phyloP scores from a whole-genome alignment of 2,329 filamentous ascomycete genomes.

The Nemania bipapillata region DNA sequence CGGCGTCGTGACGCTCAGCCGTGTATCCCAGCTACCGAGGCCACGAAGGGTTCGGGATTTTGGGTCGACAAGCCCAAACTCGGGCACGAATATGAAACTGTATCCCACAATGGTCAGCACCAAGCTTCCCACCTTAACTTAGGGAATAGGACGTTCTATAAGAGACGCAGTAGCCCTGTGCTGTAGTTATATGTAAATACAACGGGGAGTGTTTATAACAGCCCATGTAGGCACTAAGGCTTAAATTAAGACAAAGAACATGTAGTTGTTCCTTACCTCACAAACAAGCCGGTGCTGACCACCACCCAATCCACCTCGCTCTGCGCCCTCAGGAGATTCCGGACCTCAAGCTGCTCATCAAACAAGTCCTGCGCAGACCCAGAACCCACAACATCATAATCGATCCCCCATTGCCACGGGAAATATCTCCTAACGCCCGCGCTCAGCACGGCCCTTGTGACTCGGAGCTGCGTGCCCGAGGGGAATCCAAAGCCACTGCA shows the following conservation, averaged over 20 bases:
- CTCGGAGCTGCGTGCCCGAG: slow-evolving; percentile 66
- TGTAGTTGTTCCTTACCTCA: slow-evolving; percentile 26
- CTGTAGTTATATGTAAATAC: too few species aligned
- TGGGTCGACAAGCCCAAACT: slow-evolving; percentile 71
- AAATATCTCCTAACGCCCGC: slow-evolving; percentile 60
- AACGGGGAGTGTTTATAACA: too few species aligned
- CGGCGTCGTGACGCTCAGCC: slow-evolving; percentile 71
- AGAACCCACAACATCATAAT: slow-evolving; percentile 72
- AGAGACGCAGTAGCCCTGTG: background rate
- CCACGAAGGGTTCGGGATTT: slow-evolving; percentile 58
- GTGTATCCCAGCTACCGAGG: slow-evolving; percentile 70
- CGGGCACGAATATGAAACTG: slow-evolving; percentile 72
- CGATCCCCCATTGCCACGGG: slow-evolving; percentile 79
- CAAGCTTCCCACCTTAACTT: background rate
- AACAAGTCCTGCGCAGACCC: slow-evolving; percentile 72
- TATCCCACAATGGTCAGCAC: slow-evolving; percentile 52
- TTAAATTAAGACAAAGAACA: too few species aligned
- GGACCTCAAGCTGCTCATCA: slow-evolving; percentile 72
- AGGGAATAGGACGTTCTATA: background rate
- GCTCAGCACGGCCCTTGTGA: slow-evolving; percentile 66
- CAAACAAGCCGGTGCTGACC: slow-evolving; percentile 74
- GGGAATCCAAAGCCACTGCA: slow-evolving; percentile 70
- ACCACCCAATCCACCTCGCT: slow-evolving; percentile 67
- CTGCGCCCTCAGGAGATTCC: slow-evolving; percentile 63
- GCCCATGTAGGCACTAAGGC: too few species aligned